Evolutionary conservation across 176 grass and related monocot genomes (phyloP).

Genomic region (Eragrostis curvula): DNA sequence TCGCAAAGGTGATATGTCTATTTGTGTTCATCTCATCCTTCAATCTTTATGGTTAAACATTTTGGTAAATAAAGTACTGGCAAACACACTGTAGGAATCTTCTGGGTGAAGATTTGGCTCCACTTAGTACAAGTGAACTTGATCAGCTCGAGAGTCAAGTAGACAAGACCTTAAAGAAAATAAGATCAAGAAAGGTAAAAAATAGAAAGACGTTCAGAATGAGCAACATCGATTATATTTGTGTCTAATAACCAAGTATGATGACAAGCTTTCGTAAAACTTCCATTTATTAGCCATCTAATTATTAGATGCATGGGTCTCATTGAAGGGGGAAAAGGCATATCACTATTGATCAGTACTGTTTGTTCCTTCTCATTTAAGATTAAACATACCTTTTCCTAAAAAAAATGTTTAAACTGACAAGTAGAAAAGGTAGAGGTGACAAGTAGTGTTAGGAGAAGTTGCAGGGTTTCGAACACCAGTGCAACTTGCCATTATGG

Average conservation of each 20-base stretch:
- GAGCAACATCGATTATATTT: neutral
- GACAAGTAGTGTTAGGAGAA: too few species aligned
- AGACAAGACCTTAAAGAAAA: conserved; percentile 70
- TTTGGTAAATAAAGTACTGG: conserved; percentile 2
- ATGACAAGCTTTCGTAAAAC: neutral
- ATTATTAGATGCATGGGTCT: neutral
- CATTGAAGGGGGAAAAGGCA: neutral
- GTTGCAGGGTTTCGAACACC: too few species aligned
- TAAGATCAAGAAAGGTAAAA: conserved; percentile 83
- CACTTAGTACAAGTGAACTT: conserved; percentile 57
- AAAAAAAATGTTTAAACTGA: too few species aligned
- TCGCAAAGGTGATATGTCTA: conserved; percentile 70
- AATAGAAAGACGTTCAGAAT: neutral
- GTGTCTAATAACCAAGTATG: neutral
- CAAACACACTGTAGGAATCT: conserved; percentile 61
- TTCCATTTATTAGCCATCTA: conserved; percentile 1
- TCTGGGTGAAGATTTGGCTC: conserved; percentile 82
- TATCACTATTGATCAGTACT: neutral
- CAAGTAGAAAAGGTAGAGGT: too few species aligned
- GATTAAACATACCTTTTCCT: too few species aligned
- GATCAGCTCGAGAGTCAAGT: conserved; percentile 82
- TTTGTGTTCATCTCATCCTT: neutral
- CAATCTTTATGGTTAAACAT: neutral
- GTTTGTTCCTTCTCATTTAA: neutral
- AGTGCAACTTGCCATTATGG: too few species aligned